Percentiles rank a stretch among this genome's conserved stretches.
Conservation (phyloP, 768 basidiomycete species). For the Trichaptum fuscoviolaceum region DNA sequence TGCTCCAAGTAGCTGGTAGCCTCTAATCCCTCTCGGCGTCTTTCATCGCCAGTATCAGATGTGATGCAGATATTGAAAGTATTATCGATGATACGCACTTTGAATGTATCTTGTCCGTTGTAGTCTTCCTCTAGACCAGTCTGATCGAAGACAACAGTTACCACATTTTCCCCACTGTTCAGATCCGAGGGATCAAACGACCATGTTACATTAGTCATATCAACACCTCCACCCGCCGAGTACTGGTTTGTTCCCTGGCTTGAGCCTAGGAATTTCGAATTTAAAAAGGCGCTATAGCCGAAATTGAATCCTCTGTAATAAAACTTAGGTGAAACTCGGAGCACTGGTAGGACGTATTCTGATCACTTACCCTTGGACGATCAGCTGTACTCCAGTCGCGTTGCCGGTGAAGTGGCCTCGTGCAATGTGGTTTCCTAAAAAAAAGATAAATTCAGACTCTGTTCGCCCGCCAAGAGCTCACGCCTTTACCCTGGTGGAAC, state of each 20-base stretch:
- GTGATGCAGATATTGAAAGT: not conserved
- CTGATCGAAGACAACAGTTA: conserved; percentile 19
- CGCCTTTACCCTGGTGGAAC: conserved; percentile 17
- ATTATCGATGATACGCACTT: conserved; percentile 7
- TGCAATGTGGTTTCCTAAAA: conserved; percentile 16
- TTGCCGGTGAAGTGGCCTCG: conserved; percentile 21
- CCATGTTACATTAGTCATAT: conserved; percentile 17
- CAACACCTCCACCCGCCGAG: conserved; percentile 13
- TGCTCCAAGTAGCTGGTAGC: conserved; percentile 22
- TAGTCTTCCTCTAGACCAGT: conserved; percentile 23
- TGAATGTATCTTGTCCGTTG: conserved; percentile 18
- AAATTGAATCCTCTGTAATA: conserved; percentile 16
- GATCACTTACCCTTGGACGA: conserved; percentile 19
- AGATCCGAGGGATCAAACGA: conserved; percentile 13
- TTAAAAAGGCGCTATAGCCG: conserved; percentile 20
- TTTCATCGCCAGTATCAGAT: conserved; percentile 8
- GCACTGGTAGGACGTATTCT: too few relatives aligned
- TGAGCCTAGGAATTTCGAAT: conserved; percentile 18
- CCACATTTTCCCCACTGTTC: conserved; percentile 18
- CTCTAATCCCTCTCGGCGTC: conserved; percentile 24
- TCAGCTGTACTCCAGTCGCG: conserved; percentile 20
- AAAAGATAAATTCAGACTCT: not conserved
- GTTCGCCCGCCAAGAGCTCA: not conserved
- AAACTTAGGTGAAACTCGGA: not conserved
- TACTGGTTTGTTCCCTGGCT: conserved; percentile 20